Conservation (phyloP, 352 stramenopile species). For the Phytopythium mirpurense region DNA sequence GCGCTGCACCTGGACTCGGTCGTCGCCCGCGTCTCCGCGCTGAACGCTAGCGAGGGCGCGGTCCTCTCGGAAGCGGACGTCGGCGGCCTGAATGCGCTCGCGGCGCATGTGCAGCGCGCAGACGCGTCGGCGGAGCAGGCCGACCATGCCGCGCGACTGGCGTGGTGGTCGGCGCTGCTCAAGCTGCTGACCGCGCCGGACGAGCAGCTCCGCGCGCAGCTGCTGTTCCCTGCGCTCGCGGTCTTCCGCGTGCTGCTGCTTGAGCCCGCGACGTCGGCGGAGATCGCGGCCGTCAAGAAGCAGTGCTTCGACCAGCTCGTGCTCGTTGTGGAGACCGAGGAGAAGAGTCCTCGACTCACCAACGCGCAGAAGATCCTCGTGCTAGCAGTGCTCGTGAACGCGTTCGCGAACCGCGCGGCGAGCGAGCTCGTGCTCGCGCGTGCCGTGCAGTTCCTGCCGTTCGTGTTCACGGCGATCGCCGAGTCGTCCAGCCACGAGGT, state of each 20-base stretch:
- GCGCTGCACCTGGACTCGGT: slow-evolving; percentile 47
- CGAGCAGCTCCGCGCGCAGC: slow-evolving; percentile 6
- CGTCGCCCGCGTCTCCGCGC: slow-evolving; percentile 27
- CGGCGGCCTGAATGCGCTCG: slow-evolving; percentile 7
- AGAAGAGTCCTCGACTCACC: slow-evolving; percentile 14
- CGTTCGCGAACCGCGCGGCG: slow-evolving; percentile 43
- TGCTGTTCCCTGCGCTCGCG: slow-evolving; percentile 54
- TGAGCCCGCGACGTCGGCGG: slow-evolving; percentile 15
- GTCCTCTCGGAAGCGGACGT: slow-evolving; percentile 30
- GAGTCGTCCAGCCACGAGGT: slow-evolving; percentile 33
- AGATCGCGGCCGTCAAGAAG: slow-evolving; percentile 28
- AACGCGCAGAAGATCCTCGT: slow-evolving; percentile 48
- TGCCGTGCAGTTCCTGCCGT: slow-evolving; percentile 51
- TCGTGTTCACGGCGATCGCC: slow-evolving; percentile 56
- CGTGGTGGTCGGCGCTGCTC: slow-evolving; percentile 40
- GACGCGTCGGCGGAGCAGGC: slow-evolving; percentile 7
- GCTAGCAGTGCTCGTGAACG: slow-evolving; percentile 60
- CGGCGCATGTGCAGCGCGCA: slow-evolving; percentile 9
- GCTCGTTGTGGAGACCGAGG: slow-evolving; percentile 22
- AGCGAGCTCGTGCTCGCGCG: slow-evolving; percentile 44
- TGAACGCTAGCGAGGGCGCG: slow-evolving; percentile 17
- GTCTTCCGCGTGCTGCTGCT: slow-evolving; percentile 62
- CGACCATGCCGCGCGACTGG: slow-evolving; percentile 3
- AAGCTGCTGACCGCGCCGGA: slow-evolving; percentile 34
- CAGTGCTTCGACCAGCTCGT: slow-evolving; percentile 50